Conservation (phyloP, 2,329 filamentous ascomycete genomes). For the Leptosphaerulina australis region DNA sequence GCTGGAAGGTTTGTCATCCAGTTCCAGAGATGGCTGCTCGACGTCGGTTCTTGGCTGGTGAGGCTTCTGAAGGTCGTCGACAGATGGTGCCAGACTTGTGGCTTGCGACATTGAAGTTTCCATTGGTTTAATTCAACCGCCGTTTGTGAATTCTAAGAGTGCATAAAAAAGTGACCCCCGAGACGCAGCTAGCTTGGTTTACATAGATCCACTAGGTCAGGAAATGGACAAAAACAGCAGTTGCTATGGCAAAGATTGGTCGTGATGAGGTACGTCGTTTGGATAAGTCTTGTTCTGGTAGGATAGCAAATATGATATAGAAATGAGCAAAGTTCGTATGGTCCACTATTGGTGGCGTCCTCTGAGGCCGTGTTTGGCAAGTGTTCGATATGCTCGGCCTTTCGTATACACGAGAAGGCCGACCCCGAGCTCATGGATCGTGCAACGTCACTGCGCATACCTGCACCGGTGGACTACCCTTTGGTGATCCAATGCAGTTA, state of each 20-base stretch:
- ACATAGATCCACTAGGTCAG: background rate
- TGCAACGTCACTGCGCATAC: slow-evolving; percentile 6
- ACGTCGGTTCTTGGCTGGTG: slow-evolving; percentile 12
- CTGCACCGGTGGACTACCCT: background rate
- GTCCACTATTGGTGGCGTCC: background rate
- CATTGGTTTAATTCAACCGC: background rate
- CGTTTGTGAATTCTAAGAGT: background rate
- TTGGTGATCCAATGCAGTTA: background rate
- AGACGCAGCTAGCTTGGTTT: background rate
- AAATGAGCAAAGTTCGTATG: background rate
- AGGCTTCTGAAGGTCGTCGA: slow-evolving; percentile 24
- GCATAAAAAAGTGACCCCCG: background rate
- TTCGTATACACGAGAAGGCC: slow-evolving; percentile 8
- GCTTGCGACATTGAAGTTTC: slow-evolving; percentile 6
- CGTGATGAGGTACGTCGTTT: background rate
- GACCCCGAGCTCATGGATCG: slow-evolving; percentile 9
- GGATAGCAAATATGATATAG: background rate
- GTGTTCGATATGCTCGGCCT: slow-evolving; percentile 12
- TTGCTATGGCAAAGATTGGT: no score
- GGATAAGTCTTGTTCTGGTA: no score
- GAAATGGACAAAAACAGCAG: no score
- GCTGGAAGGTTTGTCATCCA: slow-evolving; percentile 21
- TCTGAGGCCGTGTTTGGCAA: slow-evolving; percentile 4
- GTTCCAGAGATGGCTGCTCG: slow-evolving; percentile 22
- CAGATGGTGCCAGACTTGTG: slow-evolving; percentile 22